Percentiles rank a stretch among this genome's conserved stretches.
Evolutionary conservation across 1,284 basidiomycete genomes (phyloP).

Genomic region (Sporisorium graminicola): DNA sequence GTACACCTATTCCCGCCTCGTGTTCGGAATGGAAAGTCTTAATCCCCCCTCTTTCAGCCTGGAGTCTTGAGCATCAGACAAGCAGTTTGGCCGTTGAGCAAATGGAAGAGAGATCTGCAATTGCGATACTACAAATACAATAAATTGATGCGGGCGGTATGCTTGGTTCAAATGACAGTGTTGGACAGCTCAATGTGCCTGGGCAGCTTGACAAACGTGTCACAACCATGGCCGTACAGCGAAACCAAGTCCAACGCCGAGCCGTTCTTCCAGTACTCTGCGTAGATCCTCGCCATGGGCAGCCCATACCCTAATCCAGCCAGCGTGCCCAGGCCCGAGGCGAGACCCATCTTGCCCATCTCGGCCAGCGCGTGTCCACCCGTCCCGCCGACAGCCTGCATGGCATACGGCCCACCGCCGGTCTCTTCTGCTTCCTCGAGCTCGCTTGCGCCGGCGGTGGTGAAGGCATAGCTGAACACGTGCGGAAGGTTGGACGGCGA

Average conservation of each 20-base stretch:
- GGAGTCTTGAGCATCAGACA: background rate
- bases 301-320: slow-evolving; percentile 79
- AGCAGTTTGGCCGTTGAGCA: too few relatives aligned
- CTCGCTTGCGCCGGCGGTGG: slow-evolving; percentile 78
- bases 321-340: slow-evolving; percentile 81
- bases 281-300: slow-evolving; percentile 85
- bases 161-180: slow-evolving; percentile 38
- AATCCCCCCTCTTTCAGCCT: too few relatives aligned
- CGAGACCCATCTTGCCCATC: slow-evolving; percentile 77
- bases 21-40: background rate
- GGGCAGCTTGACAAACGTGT: slow-evolving; percentile 61
- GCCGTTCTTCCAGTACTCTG: slow-evolving; percentile 70
- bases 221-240: slow-evolving; percentile 56
- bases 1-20: background rate
- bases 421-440: slow-evolving; percentile 76
- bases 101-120: background rate
- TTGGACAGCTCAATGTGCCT: slow-evolving; percentile 55
- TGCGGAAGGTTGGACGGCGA: slow-evolving; percentile 79
- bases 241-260: slow-evolving; percentile 35
- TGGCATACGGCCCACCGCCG: slow-evolving; percentile 79
- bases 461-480: slow-evolving; percentile 91
- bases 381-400: slow-evolving; percentile 74
- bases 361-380: slow-evolving; percentile 75
- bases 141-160: background rate
- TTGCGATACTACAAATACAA: slow-evolving; percentile 21